A percentile compares a stretch with the other conserved stretches of the same genome.
These are phyloP conservation scores for Hysterium pulicare DNA, from an alignment of 2,329 filamentous ascomycete genomes.

Conservation along the genomic window DNA sequence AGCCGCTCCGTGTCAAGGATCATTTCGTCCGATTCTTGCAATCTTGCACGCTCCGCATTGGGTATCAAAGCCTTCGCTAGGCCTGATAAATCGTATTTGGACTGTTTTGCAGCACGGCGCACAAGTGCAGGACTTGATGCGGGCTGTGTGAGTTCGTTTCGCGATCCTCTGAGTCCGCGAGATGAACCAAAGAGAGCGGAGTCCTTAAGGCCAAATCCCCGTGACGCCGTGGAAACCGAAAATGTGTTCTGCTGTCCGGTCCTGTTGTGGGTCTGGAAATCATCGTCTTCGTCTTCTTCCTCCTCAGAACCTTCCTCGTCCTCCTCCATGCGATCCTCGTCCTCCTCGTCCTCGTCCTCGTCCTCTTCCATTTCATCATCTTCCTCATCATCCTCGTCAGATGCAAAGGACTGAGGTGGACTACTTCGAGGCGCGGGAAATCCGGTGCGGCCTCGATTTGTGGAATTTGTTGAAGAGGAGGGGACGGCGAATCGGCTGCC, in stretches of 20 bases:
- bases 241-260: constrained; percentile 3
- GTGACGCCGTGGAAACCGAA: background rate
- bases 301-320: constrained; percentile 20
- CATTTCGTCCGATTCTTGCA: constrained; percentile 68
- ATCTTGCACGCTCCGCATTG: constrained; percentile 54
- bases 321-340: constrained; percentile 21
- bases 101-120: constrained; percentile 35
- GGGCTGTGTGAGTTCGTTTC: constrained; percentile 31
- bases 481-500: constrained; percentile 24
- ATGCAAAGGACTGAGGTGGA: constrained; percentile 19
- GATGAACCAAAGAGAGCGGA: constrained; percentile 1
- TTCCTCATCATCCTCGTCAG: constrained; percentile 24
- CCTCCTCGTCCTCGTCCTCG: constrained; percentile 23
- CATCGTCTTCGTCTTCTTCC: constrained; percentile 33
- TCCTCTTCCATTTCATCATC: constrained; percentile 40
- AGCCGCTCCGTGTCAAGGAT: constrained; percentile 74
- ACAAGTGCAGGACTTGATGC: constrained; percentile 21
- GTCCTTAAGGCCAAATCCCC: background rate
- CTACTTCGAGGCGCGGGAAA: constrained; percentile 36
- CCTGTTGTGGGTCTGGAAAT: constrained; percentile 10
- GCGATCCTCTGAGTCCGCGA: constrained; percentile 36
- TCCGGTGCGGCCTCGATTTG: constrained; percentile 18
- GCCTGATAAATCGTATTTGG: constrained; percentile 62
- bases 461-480: constrained; percentile 22
- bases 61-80: constrained; percentile 69